Evolutionary conservation across 129 eudicot genomes (phyloP).

Genomic region (Ambrosia trifida): DNA sequence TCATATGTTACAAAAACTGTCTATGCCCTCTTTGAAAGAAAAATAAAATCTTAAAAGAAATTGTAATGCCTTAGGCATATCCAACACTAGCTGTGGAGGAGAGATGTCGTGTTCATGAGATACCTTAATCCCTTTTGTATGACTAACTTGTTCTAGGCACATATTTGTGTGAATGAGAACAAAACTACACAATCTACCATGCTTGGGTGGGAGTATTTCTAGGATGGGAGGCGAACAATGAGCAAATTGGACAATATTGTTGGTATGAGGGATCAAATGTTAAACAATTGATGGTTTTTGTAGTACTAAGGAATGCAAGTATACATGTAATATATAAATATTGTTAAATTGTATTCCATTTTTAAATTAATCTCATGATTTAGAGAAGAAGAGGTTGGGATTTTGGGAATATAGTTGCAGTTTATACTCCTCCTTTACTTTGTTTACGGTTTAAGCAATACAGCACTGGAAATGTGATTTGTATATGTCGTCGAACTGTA

Average conservation of each 20-base stretch:
- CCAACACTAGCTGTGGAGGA: too few relatives aligned
- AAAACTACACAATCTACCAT: too few relatives aligned
- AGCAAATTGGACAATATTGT: too few relatives aligned
- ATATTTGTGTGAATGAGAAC: too few relatives aligned
- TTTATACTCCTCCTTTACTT: not conserved
- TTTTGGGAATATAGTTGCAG: slow-evolving; percentile 2
- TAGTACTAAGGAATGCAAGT: not conserved
- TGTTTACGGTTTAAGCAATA: not conserved
- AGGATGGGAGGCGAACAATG: too few relatives aligned
- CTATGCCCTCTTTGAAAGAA: not conserved
- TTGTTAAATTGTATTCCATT: slow-evolving; percentile 7
- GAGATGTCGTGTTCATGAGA: too few relatives aligned
- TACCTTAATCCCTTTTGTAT: too few relatives aligned
- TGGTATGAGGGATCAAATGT: too few relatives aligned
- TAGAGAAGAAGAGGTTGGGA: not conserved
- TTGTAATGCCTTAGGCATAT: too few relatives aligned
- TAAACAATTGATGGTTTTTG: not conserved
- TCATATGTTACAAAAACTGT: not conserved
- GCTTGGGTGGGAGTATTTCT: too few relatives aligned
- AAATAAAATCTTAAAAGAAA: too few relatives aligned
- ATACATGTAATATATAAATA: not conserved
- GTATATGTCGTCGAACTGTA: not conserved
- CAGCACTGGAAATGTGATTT: not conserved
- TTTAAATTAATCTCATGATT: not conserved
- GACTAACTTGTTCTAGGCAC: too few relatives aligned